Percentiles rank a stretch among this genome's conserved stretches.
Conservation (phyloP, 2,329 filamentous ascomycete species). For the Elsinoe batatas region DNA sequence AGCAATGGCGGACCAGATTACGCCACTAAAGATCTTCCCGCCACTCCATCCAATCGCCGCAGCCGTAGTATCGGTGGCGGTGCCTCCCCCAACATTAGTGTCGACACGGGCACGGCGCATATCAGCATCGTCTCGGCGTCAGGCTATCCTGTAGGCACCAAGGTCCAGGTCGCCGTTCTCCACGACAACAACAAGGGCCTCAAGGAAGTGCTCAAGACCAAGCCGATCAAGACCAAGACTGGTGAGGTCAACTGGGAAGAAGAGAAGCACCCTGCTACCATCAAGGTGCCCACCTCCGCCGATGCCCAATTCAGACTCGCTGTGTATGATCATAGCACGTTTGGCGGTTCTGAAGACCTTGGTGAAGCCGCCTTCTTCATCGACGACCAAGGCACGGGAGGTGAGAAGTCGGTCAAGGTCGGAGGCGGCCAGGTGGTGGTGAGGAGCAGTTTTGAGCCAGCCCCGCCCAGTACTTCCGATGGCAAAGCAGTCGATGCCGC, state of each 20-base stretch:
- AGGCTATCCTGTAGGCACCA: slow-evolving; percentile 51
- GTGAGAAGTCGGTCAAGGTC: slow-evolving; percentile 60
- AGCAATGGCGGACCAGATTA: slow-evolving; percentile 13
- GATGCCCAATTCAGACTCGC: slow-evolving; percentile 80
- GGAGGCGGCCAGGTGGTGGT: slow-evolving; percentile 68
- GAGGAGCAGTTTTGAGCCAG: slow-evolving; percentile 58
- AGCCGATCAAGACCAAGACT: slow-evolving; percentile 65
- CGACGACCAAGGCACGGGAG: slow-evolving; percentile 61
- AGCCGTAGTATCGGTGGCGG: slow-evolving; percentile 36
- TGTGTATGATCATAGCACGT: slow-evolving; percentile 75
- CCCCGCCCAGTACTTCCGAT: background rate
- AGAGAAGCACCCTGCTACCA: slow-evolving; percentile 50
- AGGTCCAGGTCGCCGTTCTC: slow-evolving; percentile 27
- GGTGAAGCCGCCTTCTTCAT: slow-evolving; percentile 86
- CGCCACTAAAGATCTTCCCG: slow-evolving; percentile 19
- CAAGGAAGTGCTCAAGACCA: slow-evolving; percentile 85
- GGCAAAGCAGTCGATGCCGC: background rate
- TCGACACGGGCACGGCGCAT: slow-evolving; percentile 62
- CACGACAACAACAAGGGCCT: slow-evolving; percentile 46
- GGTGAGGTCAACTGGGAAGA: slow-evolving; percentile 59
- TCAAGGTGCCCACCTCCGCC: slow-evolving; percentile 66
- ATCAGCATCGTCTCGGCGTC: slow-evolving; percentile 72
- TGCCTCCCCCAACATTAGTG: slow-evolving; percentile 35
- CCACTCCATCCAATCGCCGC: slow-evolving; percentile 34
- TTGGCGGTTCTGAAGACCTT: slow-evolving; percentile 72